These are phyloP conservation scores for Exophiala viscosa DNA, from an alignment of 2,329 filamentous ascomycete species.

Conservation along the genomic window DNA sequence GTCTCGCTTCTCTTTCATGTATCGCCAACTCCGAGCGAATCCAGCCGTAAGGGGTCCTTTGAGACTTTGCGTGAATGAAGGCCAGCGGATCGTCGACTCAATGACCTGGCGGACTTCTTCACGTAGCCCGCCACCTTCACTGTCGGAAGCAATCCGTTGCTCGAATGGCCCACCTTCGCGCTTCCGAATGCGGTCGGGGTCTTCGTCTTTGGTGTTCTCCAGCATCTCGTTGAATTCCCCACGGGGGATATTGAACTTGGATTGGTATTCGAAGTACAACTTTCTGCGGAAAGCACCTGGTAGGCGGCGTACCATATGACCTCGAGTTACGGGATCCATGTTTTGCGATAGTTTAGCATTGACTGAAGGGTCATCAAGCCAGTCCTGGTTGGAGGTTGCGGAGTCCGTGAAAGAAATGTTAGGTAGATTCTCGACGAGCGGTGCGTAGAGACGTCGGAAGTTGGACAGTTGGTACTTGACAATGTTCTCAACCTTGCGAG, in stretches of 20 bases:
- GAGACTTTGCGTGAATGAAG: conserved; percentile 78
- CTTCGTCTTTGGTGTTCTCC: conserved; percentile 66
- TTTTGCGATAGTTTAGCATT: conserved; percentile 76
- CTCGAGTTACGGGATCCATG: conserved; percentile 84
- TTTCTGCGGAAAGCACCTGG: conserved; percentile 82
- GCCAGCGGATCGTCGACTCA: conserved; percentile 85
- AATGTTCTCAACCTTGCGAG: conserved; percentile 89
- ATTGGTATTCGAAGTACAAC: conserved; percentile 91
- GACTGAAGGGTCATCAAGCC: conserved; percentile 60
- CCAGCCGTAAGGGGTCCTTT: conserved; percentile 83
- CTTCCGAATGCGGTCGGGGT: conserved; percentile 62
- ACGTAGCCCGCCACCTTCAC: conserved; percentile 59
- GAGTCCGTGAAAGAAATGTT: conserved; percentile 75
- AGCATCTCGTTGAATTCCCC: conserved; percentile 83
- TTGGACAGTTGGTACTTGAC: conserved; percentile 86
- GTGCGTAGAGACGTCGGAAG: conserved; percentile 86
- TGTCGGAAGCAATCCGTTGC: conserved; percentile 70
- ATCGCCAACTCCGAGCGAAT: conserved; percentile 64
- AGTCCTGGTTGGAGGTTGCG: conserved; percentile 55
- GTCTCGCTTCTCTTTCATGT: conserved; percentile 74
- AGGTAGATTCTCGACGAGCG: conserved; percentile 82
- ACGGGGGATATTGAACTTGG: conserved; percentile 79
- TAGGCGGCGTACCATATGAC: conserved; percentile 92
- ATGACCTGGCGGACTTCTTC: conserved; percentile 72
- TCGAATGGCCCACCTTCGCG: conserved; percentile 83